phyloP scores from a whole-genome alignment of 1,139 yeast species.

The Geotrichum europaeum region DNA sequence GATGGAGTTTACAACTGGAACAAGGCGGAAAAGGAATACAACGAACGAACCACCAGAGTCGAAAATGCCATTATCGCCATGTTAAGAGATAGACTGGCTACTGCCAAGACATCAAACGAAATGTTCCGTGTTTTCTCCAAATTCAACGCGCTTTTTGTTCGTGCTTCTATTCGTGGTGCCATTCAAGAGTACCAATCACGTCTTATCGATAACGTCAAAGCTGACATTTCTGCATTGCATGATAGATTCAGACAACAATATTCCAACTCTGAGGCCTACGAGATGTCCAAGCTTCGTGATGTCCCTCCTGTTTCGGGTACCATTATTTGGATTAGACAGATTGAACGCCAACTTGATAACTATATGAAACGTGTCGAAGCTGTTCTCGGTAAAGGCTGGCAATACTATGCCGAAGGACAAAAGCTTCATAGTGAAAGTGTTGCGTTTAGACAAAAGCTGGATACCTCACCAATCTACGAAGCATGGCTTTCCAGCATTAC shows the following conservation, averaged over 20 bases:
- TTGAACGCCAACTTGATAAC: conserved; percentile 40
- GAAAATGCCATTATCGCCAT: conserved; percentile 43
- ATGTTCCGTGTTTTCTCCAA: conserved; percentile 47
- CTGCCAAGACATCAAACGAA: conserved; percentile 41
- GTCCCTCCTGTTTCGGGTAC: conserved; percentile 45
- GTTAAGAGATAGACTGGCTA: conserved; percentile 38
- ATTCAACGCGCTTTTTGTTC: conserved; percentile 43
- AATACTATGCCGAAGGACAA: conserved; percentile 64
- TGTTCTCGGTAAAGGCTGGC: conserved; percentile 71
- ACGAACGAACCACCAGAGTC: conserved; percentile 39
- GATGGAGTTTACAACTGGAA: conserved; percentile 39
- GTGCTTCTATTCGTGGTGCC: conserved; percentile 50
- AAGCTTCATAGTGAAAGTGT: conserved; percentile 50
- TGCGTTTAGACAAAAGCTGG: conserved; percentile 42
- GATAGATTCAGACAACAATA: conserved; percentile 36
- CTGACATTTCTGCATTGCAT: conserved; percentile 42
- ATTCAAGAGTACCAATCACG: conserved; percentile 51
- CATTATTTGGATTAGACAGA: conserved; percentile 48
- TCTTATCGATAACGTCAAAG: conserved; percentile 43
- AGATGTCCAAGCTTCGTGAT: conserved; percentile 38
- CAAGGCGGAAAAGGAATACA: conserved; percentile 39
- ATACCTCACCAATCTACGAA: conserved; percentile 41
- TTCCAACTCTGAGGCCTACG: conserved; percentile 34
- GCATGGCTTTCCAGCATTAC: conserved; percentile 42
- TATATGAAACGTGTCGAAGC: conserved; percentile 43